Base-by-base conservation (phyloP, 331 rosid species). In the Quercus tomentella region DNA sequence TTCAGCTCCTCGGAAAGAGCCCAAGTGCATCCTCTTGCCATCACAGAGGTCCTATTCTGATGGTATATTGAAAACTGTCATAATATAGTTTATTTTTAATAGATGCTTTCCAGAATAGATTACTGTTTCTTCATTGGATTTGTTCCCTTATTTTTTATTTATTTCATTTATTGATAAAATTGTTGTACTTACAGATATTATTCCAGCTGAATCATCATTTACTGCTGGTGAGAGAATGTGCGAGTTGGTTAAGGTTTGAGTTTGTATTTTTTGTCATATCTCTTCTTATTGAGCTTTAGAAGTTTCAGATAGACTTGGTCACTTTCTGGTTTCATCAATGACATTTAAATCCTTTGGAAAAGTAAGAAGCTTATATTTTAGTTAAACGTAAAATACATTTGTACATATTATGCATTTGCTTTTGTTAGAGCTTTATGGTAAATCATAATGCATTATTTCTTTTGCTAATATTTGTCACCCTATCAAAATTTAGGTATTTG, bases 161-260 rank as follows among this genome's bases (percentile, higher is more conserved):
- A 35, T 63, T 77, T 61, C 56, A 70, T 49, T 33, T 75, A 35
- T 63, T 77, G 37, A 72, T 58, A 58, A 70, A 23, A 57, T 26
- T 82, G 41, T 79, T 86, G 80, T 81, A 22, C 79, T 82, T 76
- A 72, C 89, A 82, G 89, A 79, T 83, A 85, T 57, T 82, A 78
- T 87, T 67, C 65, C 89, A 26, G 79, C 89, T 45, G 92, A 79
- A 65, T 94, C 97, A 75, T 90, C 98, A 12, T 82, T 90, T 66
- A 72, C 85, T 77, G 89, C 91, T 74, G 98, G 97, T 79, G 88
- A 89, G 88, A 89, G 88, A 90, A 92, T 94, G 96, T 88, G 82
- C 11, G 96, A 94, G 85, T 79, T 88, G 86, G 92, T 88, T 70
- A 94, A 94, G 96, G 98, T 93, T 22, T 45, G 87, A 86, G 75